Base-by-base conservation (phyloP, 2,329 filamentous ascomycete genomes). In the Penicillium polonicum region DNA sequence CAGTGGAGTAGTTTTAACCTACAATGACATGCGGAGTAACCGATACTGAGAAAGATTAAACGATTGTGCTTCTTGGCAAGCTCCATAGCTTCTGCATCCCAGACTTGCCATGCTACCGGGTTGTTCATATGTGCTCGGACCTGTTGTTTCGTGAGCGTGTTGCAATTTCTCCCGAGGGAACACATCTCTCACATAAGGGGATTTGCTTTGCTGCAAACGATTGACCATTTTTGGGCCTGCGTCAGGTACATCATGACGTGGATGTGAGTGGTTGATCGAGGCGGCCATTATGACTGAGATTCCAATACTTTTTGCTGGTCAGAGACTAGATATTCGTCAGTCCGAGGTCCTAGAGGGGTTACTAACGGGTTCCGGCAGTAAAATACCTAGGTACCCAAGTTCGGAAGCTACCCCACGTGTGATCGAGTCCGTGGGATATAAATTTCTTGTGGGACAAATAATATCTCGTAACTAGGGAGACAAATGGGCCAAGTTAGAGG, bases 1-100 rank as follows among this genome's bases (percentile, higher is more conserved):
- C 3, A 31, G 9, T 19, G 3, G 12, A 23, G 27, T 35, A 12
- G 33, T 17, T 17, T 6, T 4, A 25, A 80, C 88, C 72, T 78
- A 94, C 94, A 96, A 78, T 97, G 93, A 73, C 94, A 97, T 42
- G 94, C 92, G 21, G 89, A 89, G 79, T 96, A 99, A 48, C 94
- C 94, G 69, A 97, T 92, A 72, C 93, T 95, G 60, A 97, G 80
- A 71, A 97, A 97, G 59, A 99, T 87, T 58, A 96, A 82, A 69
- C 92, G 90, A 74, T 97, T 95, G 66, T 92, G 86, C 66, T 82
- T 85, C 73, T 85, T 89, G 17, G 94, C 93, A 48, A 92, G 81
- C 62, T 84, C 83, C 53, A 97, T 81, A 17, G 91, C 86, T 68
- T 92, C 87, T 23, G 88, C 82, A 65, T 88, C 88, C 81, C 96